Base-by-base conservation (phyloP, 768 basidiomycete species). In the Neoboletus brunneissimus region DNA sequence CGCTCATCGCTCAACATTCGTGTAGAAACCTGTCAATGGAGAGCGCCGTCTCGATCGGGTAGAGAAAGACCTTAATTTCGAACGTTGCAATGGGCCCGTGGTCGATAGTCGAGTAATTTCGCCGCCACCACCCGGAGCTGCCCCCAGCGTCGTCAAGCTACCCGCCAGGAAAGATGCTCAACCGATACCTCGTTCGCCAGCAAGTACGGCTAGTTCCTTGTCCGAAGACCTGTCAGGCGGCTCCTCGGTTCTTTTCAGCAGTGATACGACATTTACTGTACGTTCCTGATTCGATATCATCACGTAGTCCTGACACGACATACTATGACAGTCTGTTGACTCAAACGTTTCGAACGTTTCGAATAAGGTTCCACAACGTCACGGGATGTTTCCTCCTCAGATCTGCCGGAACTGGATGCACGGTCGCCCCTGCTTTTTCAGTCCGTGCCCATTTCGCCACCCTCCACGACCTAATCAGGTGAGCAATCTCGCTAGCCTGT, bases 231-330 rank as follows among this genome's bases (percentile, higher is more conserved):
- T 45, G 4, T 69, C 57, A 4, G 56, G 60, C 0, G 31, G 32
- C 0, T 67, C 64, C 7, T 66, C 52, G 2, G 34, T 48, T 10
- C 27, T 12, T 3, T 43, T 35, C 9, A 64, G 65, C 10, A 40
- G 38, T 40, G 60, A 64, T 34, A 68, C 67, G 2, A 56, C 67
- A 2, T 60, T 55, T 42, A 68, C 63, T 10, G 67, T 68, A 54
- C 27, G 63, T 42, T 16, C 10, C 4, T 18, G 7, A 22, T 45
- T 9, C n/a, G 0, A 2, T 7, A 1, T 15, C n/a, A n/a, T 11
- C 3, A 16, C 15, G 9, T 47, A 3, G 27, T 47, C 43, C 45
- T 55, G 23, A 67, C 25, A 8, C 5, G 18, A 32, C 23, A 4
- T 22, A 20, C 22, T 22, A 1, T 9, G 4, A 20, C n/a, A 68